Conservation (phyloP, 2,329 filamentous ascomycete species). For the Neofusicoccum umdonicola region DNA sequence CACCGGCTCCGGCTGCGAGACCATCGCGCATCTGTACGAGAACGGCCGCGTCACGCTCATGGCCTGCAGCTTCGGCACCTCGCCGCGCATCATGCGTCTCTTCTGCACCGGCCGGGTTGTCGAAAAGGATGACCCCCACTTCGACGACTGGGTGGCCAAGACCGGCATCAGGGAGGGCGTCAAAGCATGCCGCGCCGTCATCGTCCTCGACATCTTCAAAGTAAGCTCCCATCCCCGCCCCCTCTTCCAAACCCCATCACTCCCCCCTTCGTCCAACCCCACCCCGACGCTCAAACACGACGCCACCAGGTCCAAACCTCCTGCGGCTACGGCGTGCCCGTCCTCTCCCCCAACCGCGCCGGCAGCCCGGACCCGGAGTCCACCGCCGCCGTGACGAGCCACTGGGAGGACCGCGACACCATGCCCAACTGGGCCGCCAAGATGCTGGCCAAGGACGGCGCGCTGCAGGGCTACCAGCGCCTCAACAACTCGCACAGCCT, state of each 20-base stretch:
- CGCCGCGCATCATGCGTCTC: conserved; percentile 62
- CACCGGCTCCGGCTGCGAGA: conserved; percentile 74
- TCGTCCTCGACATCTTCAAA: conserved; percentile 62
- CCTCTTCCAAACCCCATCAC: too few species aligned
- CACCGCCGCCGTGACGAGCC: conserved; percentile 21
- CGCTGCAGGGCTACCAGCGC: conserved; percentile 55
- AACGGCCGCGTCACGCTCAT: conserved; percentile 73
- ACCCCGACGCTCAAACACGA: neutral
- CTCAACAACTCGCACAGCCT: conserved; percentile 56
- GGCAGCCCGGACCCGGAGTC: neutral
- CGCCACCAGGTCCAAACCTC: conserved; percentile 55
- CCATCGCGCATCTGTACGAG: conserved; percentile 72
- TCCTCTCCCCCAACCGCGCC: conserved; percentile 39
- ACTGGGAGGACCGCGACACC: conserved; percentile 51
- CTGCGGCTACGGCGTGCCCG: conserved; percentile 65
- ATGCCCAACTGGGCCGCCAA: conserved; percentile 53
- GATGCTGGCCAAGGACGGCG: conserved; percentile 46
- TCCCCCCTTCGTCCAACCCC: neutral
- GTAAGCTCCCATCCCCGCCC: conserved; percentile 26
- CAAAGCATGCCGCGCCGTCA: conserved; percentile 50
- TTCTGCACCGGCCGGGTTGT: conserved; percentile 61
- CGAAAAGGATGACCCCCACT: conserved; percentile 55
- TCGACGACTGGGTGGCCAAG: conserved; percentile 32
- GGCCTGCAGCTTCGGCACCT: conserved; percentile 64
- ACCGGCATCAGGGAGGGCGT: conserved; percentile 49